Percentiles rank a stretch among this genome's conserved stretches.
Evolutionary conservation across 225 moss, liverwort and hornwort species (phyloP).

Genomic region (Bryoerythrophyllum caledonicum): DNA sequence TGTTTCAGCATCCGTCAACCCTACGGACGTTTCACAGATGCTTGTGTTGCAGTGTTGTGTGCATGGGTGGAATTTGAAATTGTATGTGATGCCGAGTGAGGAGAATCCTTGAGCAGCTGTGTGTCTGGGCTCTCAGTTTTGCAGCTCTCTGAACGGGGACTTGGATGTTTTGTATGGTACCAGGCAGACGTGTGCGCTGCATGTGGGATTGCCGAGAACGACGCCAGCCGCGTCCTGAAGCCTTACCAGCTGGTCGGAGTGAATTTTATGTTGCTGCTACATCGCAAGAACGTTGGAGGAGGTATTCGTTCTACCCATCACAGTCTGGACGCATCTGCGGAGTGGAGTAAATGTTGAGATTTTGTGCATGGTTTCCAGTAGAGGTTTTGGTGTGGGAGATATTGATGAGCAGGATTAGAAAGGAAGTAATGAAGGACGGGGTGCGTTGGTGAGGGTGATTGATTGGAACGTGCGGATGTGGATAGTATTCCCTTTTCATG

Average conservation of each 20-base stretch:
- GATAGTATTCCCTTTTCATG: constrained; percentile 5
- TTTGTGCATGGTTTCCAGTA: constrained; percentile 14
- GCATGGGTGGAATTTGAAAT: background rate
- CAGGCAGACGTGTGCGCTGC: constrained; percentile 93
- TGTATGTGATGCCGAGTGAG: constrained; percentile 3
- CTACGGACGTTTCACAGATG: background rate
- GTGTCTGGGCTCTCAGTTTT: background rate
- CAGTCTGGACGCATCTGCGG: background rate
- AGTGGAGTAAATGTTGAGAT: background rate
- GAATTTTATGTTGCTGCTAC: constrained; percentile 88
- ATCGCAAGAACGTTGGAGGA: constrained; percentile 92
- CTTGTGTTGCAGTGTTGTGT: background rate
- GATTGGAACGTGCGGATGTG: background rate
- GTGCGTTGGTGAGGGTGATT: constrained; percentile 1
- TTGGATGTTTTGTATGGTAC: constrained; percentile 27
- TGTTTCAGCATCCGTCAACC: background rate
- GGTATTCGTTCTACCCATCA: constrained; percentile 34
- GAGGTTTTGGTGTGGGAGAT: background rate
- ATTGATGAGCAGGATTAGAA: background rate
- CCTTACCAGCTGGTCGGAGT: constrained; percentile 97
- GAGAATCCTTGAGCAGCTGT: background rate
- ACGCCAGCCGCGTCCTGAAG: constrained; percentile 65
- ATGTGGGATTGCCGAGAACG: constrained; percentile 65
- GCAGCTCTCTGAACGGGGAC: background rate
- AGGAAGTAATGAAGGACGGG: background rate